A percentile compares a stretch with the other conserved stretches of the same genome.
Conservation (phyloP, 1,139 yeast genomes). For the Meyerozyma guilliermondii region DNA sequence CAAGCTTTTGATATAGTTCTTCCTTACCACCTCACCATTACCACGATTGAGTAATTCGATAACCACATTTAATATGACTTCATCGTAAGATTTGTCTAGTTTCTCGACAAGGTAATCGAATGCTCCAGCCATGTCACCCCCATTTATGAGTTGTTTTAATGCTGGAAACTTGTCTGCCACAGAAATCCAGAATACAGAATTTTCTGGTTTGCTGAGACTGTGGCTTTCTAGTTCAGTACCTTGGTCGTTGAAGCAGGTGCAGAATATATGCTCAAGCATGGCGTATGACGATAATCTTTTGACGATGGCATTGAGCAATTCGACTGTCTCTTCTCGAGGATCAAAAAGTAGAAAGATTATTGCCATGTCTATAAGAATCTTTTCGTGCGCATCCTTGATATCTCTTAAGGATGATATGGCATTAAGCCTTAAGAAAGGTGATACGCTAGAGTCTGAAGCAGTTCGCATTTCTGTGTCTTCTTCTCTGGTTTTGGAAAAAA, state of each 20-base stretch:
- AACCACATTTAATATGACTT: slow-evolving; percentile 19
- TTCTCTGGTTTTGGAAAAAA: neutral
- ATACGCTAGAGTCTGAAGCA: neutral
- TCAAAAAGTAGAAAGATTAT: slow-evolving; percentile 32
- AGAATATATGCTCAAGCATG: slow-evolving; percentile 7
- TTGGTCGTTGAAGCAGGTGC: slow-evolving; percentile 6
- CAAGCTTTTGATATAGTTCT: slow-evolving; percentile 19
- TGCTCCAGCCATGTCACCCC: slow-evolving; percentile 18
- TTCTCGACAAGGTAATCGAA: slow-evolving; percentile 21
- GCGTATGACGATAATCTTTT: slow-evolving; percentile 5
- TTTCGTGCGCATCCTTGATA: slow-evolving; percentile 23
- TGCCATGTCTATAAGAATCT: slow-evolving; percentile 6
- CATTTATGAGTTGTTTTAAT: slow-evolving; percentile 18
- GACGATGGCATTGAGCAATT: slow-evolving; percentile 6
- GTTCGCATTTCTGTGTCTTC: neutral
- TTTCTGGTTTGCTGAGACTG: slow-evolving; percentile 6
- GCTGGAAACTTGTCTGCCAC: slow-evolving; percentile 16
- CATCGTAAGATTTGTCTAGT: slow-evolving; percentile 14
- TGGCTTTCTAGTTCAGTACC: slow-evolving; percentile 6
- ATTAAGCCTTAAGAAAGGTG: slow-evolving; percentile 18
- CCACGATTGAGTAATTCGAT: slow-evolving; percentile 25
- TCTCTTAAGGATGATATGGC: slow-evolving; percentile 21
- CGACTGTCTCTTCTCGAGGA: slow-evolving; percentile 14
- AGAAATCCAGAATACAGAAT: slow-evolving; percentile 11
- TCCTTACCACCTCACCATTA: slow-evolving; percentile 20